Evolutionary conservation across 2,329 filamentous ascomycete species (phyloP).

Genomic region (Tothia fuscella): DNA sequence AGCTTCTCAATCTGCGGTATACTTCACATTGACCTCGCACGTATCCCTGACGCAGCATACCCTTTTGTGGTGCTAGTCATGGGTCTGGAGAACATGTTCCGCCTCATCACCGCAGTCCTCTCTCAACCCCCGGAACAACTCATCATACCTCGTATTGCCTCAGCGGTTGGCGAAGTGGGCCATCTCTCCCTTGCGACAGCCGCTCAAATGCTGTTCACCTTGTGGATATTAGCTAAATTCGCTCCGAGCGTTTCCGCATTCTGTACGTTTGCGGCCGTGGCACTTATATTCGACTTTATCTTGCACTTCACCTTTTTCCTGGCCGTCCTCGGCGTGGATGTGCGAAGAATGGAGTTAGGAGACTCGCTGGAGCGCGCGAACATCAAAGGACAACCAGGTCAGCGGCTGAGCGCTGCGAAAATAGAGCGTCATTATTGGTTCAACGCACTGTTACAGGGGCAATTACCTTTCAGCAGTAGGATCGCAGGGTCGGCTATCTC

Average conservation of each 20-base stretch:
- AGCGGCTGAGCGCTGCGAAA: slow-evolving; percentile 25
- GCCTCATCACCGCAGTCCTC: slow-evolving; percentile 66
- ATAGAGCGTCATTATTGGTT: slow-evolving; percentile 43
- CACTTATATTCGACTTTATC: slow-evolving; percentile 64
- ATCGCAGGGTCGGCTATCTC: slow-evolving; percentile 65
- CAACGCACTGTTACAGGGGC: slow-evolving; percentile 51
- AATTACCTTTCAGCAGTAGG: slow-evolving; percentile 55
- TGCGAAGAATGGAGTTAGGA: slow-evolving; percentile 61
- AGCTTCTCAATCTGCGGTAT: slow-evolving; percentile 71
- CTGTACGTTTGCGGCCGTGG: slow-evolving; percentile 64
- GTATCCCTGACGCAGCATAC: slow-evolving; percentile 62
- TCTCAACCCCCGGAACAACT: slow-evolving; percentile 56
- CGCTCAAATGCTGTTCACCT: slow-evolving; percentile 54
- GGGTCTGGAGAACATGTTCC: slow-evolving; percentile 68
- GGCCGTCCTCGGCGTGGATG: slow-evolving; percentile 67
- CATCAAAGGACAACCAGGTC: slow-evolving; percentile 25
- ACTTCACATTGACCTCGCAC: slow-evolving; percentile 61
- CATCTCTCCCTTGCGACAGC: slow-evolving; percentile 57
- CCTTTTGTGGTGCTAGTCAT: slow-evolving; percentile 66
- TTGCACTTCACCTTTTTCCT: slow-evolving; percentile 72
- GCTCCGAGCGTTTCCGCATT: slow-evolving; percentile 62
- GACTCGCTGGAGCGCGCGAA: slow-evolving; percentile 49
- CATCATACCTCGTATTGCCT: slow-evolving; percentile 56
- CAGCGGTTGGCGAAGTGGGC: slow-evolving; percentile 62
- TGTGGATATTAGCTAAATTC: slow-evolving; percentile 52